Percentiles rank a stretch among this genome's conserved stretches.
Evolutionary conservation across 139 green algal species (phyloP).

Genomic region (Auxenochlorella pyrenoidosa): DNA sequence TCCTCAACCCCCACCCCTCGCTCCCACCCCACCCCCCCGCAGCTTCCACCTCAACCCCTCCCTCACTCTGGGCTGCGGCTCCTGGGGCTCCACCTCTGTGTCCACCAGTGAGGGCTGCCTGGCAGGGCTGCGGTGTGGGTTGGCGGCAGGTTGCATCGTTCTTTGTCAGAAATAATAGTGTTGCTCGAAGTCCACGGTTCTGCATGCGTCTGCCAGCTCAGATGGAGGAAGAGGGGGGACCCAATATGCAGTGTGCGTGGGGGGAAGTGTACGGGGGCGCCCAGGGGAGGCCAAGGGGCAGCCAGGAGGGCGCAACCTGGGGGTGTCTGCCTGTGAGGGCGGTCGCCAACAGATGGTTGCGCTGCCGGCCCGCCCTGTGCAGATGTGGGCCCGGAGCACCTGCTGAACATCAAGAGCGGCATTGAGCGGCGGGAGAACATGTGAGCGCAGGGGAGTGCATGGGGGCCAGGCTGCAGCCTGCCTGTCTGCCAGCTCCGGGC

Average conservation of each 20-base stretch:
- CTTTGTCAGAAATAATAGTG: too few species aligned
- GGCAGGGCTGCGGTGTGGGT: too few species aligned
- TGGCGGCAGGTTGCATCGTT: background rate
- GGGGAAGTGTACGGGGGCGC: too few species aligned
- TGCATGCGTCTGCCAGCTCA: too few species aligned
- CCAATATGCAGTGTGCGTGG: too few species aligned
- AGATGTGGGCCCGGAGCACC: constrained; percentile 73
- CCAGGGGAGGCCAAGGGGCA: too few species aligned
- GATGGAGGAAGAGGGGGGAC: too few species aligned
- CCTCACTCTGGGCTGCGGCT: constrained; percentile 76
- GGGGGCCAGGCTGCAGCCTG: background rate
- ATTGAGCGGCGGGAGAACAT: constrained; percentile 72
- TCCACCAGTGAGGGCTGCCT: constrained; percentile 43
- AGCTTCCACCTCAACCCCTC: constrained; percentile 83
- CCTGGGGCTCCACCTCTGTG: constrained; percentile 70
- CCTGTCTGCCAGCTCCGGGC: background rate
- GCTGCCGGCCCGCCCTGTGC: background rate
- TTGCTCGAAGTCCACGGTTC: too few species aligned
- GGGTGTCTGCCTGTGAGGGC: too few species aligned
- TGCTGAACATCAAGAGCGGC: constrained; percentile 79
- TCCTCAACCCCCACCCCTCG: too few species aligned
- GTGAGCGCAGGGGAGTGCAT: background rate
- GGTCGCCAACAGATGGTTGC: too few species aligned
- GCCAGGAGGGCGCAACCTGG: too few species aligned
- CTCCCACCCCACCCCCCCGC: constrained; percentile 42